phyloP scores from a whole-genome alignment of 257 asterid species.

The Paraleonurus japonicus region DNA sequence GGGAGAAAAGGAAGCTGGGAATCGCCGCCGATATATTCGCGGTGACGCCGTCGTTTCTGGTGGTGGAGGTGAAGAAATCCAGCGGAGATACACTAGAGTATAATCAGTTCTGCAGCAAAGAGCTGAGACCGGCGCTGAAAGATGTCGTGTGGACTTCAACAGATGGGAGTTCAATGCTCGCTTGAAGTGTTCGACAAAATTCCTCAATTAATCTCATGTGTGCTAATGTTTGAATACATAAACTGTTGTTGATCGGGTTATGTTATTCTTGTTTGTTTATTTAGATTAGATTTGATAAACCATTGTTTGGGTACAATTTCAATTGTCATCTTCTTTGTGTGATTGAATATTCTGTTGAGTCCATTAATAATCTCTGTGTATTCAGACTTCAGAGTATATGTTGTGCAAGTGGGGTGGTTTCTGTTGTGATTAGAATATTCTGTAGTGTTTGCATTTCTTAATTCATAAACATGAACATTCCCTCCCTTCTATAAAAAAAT shows the following conservation, averaged over 20 bases:
- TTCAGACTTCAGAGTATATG: neutral
- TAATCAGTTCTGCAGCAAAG: conserved; percentile 44
- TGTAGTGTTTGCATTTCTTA: no score
- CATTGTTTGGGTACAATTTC: neutral
- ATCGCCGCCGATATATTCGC: conserved; percentile 57
- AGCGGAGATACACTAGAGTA: conserved; percentile 50
- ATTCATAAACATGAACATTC: no score
- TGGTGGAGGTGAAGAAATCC: conserved; percentile 65
- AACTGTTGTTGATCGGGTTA: neutral
- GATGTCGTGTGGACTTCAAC: conserved; percentile 62
- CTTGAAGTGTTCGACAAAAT: conserved; percentile 27
- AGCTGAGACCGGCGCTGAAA: conserved; percentile 56
- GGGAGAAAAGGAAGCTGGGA: conserved; percentile 72
- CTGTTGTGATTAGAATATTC: no score
- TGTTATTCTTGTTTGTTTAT: neutral
- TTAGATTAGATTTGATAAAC: neutral
- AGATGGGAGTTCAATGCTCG: conserved; percentile 31
- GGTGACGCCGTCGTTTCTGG: conserved; percentile 50
- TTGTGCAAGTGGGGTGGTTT: neutral
- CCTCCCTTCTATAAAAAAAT: no score
- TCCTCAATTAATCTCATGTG: neutral
- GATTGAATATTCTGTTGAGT: conserved; percentile 9
- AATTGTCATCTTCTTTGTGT: neutral
- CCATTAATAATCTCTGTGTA: neutral
- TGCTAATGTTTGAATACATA: neutral